These are phyloP conservation scores for Penicillium sp. DNA, from an alignment of 2,329 filamentous ascomycete genomes.

Conservation along the genomic window DNA sequence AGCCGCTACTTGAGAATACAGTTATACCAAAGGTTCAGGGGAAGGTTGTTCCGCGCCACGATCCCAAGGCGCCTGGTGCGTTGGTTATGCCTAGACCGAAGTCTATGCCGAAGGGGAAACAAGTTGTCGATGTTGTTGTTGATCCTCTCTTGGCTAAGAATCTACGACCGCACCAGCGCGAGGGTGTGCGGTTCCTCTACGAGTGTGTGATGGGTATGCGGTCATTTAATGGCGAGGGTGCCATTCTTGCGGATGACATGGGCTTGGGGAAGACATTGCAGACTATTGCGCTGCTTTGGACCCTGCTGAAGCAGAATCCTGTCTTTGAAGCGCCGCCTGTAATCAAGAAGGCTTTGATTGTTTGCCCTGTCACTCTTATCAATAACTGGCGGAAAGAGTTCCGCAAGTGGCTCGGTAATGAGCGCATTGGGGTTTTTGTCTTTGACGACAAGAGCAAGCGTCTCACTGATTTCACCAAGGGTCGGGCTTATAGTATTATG, in stretches of 20 bases:
- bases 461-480: conserved; percentile 65
- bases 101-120: conserved; percentile 56
- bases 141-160: conserved; percentile 62
- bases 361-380: conserved; percentile 68
- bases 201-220: conserved; percentile 73
- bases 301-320: conserved; percentile 67
- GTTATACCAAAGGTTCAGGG: conserved; percentile 44
- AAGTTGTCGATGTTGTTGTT: conserved; percentile 68
- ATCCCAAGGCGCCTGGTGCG: conserved; percentile 57
- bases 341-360: conserved; percentile 67
- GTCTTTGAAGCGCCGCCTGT: conserved; percentile 57
- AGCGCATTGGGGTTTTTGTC: conserved; percentile 66
- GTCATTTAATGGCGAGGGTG: conserved; percentile 62
- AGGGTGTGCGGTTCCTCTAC: conserved; percentile 68
- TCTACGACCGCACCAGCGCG: conserved; percentile 64
- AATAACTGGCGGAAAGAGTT: conserved; percentile 72
- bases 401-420: conserved; percentile 68
- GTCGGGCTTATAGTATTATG: conserved; percentile 65
- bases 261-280: conserved; percentile 70
- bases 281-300: conserved; percentile 69
- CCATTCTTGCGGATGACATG: conserved; percentile 72
- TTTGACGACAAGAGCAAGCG: conserved; percentile 58
- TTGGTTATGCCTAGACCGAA: conserved; percentile 64
- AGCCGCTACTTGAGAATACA: conserved; percentile 55
- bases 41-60: conserved; percentile 60